These are phyloP conservation scores for Cavenderia fasciculata DNA, from an alignment of 78 protist species.

Conservation along the genomic window DNA sequence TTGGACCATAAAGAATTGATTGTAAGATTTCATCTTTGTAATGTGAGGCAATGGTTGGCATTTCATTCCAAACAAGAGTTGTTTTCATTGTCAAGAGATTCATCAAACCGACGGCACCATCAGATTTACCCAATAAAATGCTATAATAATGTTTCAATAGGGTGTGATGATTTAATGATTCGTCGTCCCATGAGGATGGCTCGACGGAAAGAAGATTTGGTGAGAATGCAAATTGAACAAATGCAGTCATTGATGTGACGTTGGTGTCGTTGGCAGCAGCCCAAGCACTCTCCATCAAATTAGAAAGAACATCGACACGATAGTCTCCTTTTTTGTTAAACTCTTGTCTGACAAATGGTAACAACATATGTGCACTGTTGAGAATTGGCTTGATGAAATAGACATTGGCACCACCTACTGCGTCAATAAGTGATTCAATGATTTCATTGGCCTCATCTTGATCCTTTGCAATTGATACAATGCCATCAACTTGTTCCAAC, in stretches of 20 bases:
- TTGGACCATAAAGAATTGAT: slow-evolving; percentile 38
- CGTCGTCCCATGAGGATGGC: not conserved
- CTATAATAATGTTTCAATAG: slow-evolving; percentile 6
- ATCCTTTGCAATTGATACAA: not conserved
- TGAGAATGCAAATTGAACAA: slow-evolving; percentile 40
- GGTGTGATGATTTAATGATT: slow-evolving; percentile 7
- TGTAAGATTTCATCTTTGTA: slow-evolving; percentile 50
- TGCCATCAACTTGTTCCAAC: not conserved
- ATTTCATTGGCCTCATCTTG: not conserved
- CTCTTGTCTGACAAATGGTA: slow-evolving; percentile 1
- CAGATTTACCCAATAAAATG: not conserved
- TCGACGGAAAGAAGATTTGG: slow-evolving; percentile 2
- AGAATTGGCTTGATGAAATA: slow-evolving; percentile 35
- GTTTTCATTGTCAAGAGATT: slow-evolving; percentile 27
- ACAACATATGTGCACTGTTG: slow-evolving; percentile 23
- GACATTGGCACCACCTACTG: slow-evolving; percentile 29
- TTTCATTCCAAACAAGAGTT: slow-evolving; percentile 16
- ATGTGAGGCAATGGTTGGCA: slow-evolving; percentile 17
- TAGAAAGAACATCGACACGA: slow-evolving; percentile 1
- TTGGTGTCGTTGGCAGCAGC: slow-evolving; percentile 32
- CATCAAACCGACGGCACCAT: slow-evolving; percentile 6
- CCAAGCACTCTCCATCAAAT: slow-evolving; percentile 12
- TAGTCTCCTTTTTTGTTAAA: not conserved
- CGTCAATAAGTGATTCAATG: slow-evolving; percentile 10
- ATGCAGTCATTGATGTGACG: slow-evolving; percentile 16